Conservation (phyloP, 2,329 filamentous ascomycete genomes). For the Myriosclerotinia duriaeana region DNA sequence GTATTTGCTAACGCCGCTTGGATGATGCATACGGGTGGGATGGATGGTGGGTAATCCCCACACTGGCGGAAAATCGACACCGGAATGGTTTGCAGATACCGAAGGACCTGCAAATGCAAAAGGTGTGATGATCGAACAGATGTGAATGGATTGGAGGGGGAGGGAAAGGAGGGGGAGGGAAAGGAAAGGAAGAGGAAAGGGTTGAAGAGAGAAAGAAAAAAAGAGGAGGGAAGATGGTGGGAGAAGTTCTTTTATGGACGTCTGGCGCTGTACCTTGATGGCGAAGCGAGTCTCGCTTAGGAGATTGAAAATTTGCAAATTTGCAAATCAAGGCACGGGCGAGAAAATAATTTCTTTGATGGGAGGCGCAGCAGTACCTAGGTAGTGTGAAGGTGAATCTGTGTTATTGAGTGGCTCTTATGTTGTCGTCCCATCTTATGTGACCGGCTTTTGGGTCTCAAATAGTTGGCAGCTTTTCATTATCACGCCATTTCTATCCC, state of each 20-base stretch:
- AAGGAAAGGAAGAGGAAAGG: not conserved
- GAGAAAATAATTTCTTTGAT: not conserved
- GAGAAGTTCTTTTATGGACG: not conserved
- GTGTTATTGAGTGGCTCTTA: not conserved
- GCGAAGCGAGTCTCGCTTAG: not conserved
- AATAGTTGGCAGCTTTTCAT: not conserved
- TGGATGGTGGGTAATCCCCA: too few relatives aligned
- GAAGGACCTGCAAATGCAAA: not conserved
- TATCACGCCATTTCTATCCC: not conserved
- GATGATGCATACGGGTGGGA: too few relatives aligned
- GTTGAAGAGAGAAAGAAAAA: conserved; percentile 6
- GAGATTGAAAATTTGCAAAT: not conserved
- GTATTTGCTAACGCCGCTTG: too few relatives aligned
- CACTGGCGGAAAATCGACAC: not conserved
- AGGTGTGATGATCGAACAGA: not conserved
- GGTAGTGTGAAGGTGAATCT: not conserved
- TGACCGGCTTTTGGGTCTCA: too few relatives aligned
- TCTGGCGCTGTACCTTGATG: not conserved
- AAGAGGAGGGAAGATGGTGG: too few relatives aligned
- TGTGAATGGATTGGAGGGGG: not conserved
- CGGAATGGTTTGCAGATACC: not conserved
- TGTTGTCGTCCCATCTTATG: not conserved
- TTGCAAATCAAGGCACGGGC: not conserved
- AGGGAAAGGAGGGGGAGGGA: not conserved
- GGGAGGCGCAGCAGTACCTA: not conserved